Evolutionary conservation across 371 early-diverging fungal genomes (phyloP), one percentile per base, ranked within the genome.

Genomic region (Rhizopus microsporus): DNA sequence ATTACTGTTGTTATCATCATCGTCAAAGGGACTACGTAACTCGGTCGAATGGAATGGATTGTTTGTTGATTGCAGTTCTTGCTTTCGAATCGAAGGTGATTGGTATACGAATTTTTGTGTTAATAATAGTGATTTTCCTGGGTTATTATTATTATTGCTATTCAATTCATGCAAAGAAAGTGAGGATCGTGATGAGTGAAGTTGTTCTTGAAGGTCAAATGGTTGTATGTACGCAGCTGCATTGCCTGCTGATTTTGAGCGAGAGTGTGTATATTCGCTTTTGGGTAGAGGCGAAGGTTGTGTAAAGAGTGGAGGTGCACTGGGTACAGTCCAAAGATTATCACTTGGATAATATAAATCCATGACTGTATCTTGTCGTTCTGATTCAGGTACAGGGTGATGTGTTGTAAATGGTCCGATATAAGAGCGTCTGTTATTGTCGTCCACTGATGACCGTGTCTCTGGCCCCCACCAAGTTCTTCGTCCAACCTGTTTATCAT

Each of bases 31-130:
- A 33, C 60, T 60, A 15, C 3, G 32, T 4, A 54, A 29, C 0
- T 12, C 37, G 23, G 51, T 29, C 8, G 46, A 32, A 33, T 55
- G 23, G 46, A 55, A 55, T 34, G 56, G 56, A 46, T 55, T 55
- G 23, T 55, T 44, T 13, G 17, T 17, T 5, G 33, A 17, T 46
- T 16, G 51, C 16, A 17, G 34, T 42, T 32, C 37, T 35, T 37
- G 42, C 17, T 46, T 55, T 23, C 43, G 31, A 5, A 46, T n/a
- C 2, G 56, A 55, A 35, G 56, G 56, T 6, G 73, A 67, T 37
- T 57, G 51, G 35, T 60, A 65, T n/a, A 67, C 69, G 49, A 69
- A 69, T 48, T 67, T 64, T 32, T 73, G 62, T 13, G 73, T 73
- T 29, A 73, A 37, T n/a, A 73, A 47, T 16, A 73, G 35, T 4